Evolutionary conservation across 345 rosid species (phyloP).

Genomic region (Lumnitzera racemosa): DNA sequence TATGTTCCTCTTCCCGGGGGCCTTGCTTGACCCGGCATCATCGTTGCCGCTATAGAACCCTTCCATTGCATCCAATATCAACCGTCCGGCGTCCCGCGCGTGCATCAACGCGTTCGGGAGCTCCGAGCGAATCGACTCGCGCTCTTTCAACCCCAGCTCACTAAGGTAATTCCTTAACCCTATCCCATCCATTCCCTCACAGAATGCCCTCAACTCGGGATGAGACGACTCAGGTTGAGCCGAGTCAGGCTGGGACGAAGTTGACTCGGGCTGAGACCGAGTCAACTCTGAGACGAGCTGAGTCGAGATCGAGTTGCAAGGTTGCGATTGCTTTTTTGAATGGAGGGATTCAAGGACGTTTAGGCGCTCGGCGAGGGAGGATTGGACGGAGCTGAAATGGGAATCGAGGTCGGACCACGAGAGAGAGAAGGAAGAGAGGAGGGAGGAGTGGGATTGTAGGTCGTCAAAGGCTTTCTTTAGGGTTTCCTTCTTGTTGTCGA

Average conservation of each 20-base stretch:
- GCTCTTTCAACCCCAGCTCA: slow-evolving; percentile 23
- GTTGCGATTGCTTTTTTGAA: neutral
- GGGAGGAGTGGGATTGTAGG: slow-evolving; percentile 44
- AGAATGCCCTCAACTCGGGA: slow-evolving; percentile 36
- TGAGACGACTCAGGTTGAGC: slow-evolving; percentile 19
- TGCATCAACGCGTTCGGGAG: slow-evolving; percentile 30
- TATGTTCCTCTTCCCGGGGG: neutral
- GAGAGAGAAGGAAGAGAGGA: slow-evolving; percentile 39
- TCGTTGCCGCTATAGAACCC: slow-evolving; percentile 25
- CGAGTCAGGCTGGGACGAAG: neutral
- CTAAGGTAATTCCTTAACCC: slow-evolving; percentile 44
- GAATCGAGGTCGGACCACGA: slow-evolving; percentile 70
- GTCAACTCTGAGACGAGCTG: neutral
- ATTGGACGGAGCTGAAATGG: slow-evolving; percentile 46
- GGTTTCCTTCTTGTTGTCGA: slow-evolving; percentile 42
- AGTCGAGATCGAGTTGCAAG: neutral
- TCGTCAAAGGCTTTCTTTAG: slow-evolving; percentile 61
- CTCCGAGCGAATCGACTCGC: slow-evolving; percentile 28
- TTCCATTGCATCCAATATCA: slow-evolving; percentile 62
- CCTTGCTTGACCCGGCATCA: slow-evolving; percentile 5
- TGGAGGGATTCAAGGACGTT: slow-evolving; percentile 37
- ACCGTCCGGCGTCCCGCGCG: slow-evolving; percentile 36
- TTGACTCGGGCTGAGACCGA: neutral
- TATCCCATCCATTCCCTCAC: slow-evolving; percentile 54
- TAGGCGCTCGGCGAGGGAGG: slow-evolving; percentile 35